A percentile compares a stretch with the other conserved stretches of the same genome.
phyloP scores from a whole-genome alignment of 805 yeast species.

The Clavispora fructus region DNA sequence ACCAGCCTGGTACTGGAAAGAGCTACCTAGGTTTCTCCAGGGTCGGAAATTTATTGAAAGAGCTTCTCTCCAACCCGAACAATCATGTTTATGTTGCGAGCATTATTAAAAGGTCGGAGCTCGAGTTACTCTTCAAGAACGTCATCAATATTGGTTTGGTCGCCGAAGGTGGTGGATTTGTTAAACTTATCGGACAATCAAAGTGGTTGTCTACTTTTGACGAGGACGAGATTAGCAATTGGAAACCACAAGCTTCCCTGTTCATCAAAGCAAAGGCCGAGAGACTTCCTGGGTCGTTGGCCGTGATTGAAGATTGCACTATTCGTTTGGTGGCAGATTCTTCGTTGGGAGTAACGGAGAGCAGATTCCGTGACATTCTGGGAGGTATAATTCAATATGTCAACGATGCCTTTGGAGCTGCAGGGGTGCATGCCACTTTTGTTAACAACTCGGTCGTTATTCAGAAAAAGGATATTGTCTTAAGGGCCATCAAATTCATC shows the following conservation, averaged over 20 bases:
- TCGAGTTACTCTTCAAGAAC: conserved; percentile 65
- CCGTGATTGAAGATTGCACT: conserved; percentile 70
- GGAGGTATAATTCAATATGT: conserved; percentile 85
- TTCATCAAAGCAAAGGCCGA: conserved; percentile 60
- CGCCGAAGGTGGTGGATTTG: conserved; percentile 86
- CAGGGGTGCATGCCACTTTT: conserved; percentile 66
- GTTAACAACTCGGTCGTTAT: conserved; percentile 66
- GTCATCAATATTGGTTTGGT: conserved; percentile 71
- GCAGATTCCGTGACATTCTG: conserved; percentile 60
- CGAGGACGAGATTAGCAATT: conserved; percentile 39
- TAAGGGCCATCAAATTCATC: conserved; percentile 53
- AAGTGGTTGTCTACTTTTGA: conserved; percentile 63
- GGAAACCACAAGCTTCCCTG: conserved; percentile 56
- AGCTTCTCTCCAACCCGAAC: conserved; percentile 49
- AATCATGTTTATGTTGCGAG: conserved; percentile 73
- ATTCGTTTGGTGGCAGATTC: conserved; percentile 71
- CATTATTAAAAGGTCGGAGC: conserved; percentile 54
- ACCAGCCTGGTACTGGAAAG: conserved; percentile 7
- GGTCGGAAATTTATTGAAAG: conserved; percentile 51
- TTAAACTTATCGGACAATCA: conserved; percentile 47
- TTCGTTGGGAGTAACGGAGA: conserved; percentile 54
- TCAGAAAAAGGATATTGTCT: conserved; percentile 56
- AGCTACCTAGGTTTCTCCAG: conserved; percentile 30
- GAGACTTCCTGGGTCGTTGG: conserved; percentile 72
- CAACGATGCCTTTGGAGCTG: conserved; percentile 58